Evolutionary conservation across 805 yeast genomes (phyloP).

Genomic region (Lachancea sp.): DNA sequence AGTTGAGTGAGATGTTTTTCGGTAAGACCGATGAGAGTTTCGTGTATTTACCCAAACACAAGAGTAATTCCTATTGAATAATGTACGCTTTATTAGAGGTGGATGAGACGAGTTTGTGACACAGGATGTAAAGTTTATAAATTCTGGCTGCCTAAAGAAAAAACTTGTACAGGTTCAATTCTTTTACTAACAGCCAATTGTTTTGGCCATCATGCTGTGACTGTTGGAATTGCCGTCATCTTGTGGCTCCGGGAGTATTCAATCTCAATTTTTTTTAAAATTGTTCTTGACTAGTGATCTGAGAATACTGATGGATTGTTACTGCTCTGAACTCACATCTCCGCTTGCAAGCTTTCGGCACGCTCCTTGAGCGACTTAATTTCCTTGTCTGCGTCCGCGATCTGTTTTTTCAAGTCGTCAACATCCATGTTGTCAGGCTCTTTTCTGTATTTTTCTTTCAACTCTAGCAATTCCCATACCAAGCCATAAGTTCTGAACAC

Average conservation of each 20-base stretch:
- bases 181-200: no score
- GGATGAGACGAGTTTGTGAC: not conserved
- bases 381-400: conserved; percentile 57
- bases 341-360: conserved; percentile 62
- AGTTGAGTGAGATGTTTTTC: conserved; percentile 87
- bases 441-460: conserved; percentile 49
- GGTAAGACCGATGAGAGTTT: conserved; percentile 78
- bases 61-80: conserved; percentile 67
- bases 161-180: no score
- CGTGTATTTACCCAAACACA: conserved; percentile 86
- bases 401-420: conserved; percentile 40
- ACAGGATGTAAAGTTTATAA: not conserved
- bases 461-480: conserved; percentile 62
- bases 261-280: not conserved
- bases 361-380: conserved; percentile 66
- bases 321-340: conserved; percentile 21
- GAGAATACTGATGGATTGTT: not conserved
- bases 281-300: not conserved
- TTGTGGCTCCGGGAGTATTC: no score
- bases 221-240: no score
- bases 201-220: no score
- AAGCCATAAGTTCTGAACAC: conserved; percentile 77
- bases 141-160: not conserved
- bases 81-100: not conserved
- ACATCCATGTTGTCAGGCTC: conserved; percentile 6